Evolutionary conservation across 495 filamentous ascomycete species (phyloP), one percentile per base, ranked within the genome.

Genomic region (Extremus antarcticus): DNA sequence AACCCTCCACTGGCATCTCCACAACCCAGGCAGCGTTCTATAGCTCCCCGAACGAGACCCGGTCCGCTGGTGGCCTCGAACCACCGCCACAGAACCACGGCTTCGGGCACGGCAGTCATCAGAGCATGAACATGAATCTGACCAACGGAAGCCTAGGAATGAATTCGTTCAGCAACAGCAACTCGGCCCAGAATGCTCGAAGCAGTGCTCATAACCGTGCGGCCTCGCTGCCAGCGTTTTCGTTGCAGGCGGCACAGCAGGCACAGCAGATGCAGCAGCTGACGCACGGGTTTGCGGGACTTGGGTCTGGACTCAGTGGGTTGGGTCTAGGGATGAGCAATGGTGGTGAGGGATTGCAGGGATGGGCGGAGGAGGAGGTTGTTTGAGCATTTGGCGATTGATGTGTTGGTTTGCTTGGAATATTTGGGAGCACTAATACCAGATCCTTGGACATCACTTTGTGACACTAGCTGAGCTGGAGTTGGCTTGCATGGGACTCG

Each of bases 331-430:
- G 29, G 29, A 35, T 35, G 29, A 35, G 13, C n/a, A 46, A 4
- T 3, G 72, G n/a, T 75, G 75, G 13, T 81, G 77, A 60, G 82
- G 82, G 22, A 66, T 86, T 29, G 82, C 78, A 35, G 78, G 82
- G 83, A 21, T 87, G 84, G 61, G 61, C 58, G 23, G 61, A 64
- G 51, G 61, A 64, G 48, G 61, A 64, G 50, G 54, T 57, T 29
- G 58, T 49, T 9, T 61, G 25, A 50, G 29, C 13, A 13, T 35
- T 35, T 35, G 29, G 7, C 13, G 4, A 13, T 4, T 35, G 7
- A 35, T 35, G 29, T 13, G 29, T 13, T 35, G 29, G 29, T 4
- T 35, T 35, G 29, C 7, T 4, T 35, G 29, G 29, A 35, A 50
- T 47, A 19, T 9, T 47, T 8, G 47, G n/a, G n/a, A 46, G 21